Evolutionary conservation across 345 rosid species (phyloP).

Genomic region (Theobroma cacao): DNA sequence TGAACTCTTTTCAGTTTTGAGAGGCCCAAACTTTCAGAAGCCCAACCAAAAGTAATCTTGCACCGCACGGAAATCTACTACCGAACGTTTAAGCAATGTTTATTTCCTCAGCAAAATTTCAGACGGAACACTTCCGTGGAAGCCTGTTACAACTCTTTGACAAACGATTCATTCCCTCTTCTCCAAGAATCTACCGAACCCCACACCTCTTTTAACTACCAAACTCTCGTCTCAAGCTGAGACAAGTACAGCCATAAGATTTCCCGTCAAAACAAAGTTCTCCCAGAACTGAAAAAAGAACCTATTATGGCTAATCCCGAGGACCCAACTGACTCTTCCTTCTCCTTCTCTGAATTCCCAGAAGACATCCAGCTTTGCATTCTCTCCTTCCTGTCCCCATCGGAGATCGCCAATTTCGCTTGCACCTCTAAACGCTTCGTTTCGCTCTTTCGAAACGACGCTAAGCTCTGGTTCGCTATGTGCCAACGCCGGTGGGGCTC

Average conservation of each 20-base stretch:
- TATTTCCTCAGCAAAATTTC: neutral
- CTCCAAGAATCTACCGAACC: slow-evolving; percentile 27
- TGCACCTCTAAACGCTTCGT: slow-evolving; percentile 74
- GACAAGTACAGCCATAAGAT: neutral
- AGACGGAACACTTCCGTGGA: neutral
- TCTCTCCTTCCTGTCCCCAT: slow-evolving; percentile 68
- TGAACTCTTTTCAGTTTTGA: neutral
- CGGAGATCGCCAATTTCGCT: slow-evolving; percentile 66
- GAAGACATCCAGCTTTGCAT: slow-evolving; percentile 81
- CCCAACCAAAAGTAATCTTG: neutral
- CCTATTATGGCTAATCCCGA: neutral
- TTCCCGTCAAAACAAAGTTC: slow-evolving; percentile 16
- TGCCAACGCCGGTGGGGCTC: slow-evolving; percentile 82
- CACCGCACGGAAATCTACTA: neutral
- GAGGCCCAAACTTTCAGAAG: neutral
- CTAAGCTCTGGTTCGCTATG: slow-evolving; percentile 68
- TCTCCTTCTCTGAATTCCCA: slow-evolving; percentile 62
- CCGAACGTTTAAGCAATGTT: neutral
- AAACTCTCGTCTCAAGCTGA: neutral
- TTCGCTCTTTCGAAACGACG: slow-evolving; percentile 54
- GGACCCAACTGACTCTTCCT: slow-evolving; percentile 3
- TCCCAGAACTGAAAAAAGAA: neutral
- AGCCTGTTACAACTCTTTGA: neutral
- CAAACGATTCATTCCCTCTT: slow-evolving; percentile 21
- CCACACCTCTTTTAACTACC: neutral